These are phyloP conservation scores for Cicer bijugum DNA, from an alignment of 306 rosid genomes.

Conservation along the genomic window DNA sequence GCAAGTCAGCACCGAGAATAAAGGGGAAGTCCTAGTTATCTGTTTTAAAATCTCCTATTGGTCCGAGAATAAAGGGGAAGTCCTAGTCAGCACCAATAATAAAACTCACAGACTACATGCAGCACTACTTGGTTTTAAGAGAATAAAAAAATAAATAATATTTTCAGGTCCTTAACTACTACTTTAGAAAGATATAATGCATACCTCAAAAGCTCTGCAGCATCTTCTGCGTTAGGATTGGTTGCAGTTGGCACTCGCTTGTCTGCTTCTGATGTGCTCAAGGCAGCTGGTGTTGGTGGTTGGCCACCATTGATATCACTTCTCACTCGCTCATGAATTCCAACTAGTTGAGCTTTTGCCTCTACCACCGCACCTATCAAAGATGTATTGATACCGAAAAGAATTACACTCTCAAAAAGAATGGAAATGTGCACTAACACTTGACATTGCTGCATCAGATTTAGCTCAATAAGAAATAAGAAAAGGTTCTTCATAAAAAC, in stretches of 20 bases:
- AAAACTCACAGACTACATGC: not conserved
- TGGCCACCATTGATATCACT: constrained; percentile 74
- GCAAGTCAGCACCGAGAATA: constrained; percentile 1
- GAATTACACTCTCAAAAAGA: constrained; percentile 2
- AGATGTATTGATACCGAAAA: not conserved
- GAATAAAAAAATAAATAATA: not conserved
- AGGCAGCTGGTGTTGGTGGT: constrained; percentile 58
- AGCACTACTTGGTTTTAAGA: not conserved
- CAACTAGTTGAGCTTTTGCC: constrained; percentile 85
- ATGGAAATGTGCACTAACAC: not conserved
- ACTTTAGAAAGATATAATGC: constrained; percentile 5
- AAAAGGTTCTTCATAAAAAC: constrained; percentile 13
- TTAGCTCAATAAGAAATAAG: not conserved
- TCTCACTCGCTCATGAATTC: constrained; percentile 97
- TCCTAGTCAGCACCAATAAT: not conserved
- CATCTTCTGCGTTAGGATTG: constrained; percentile 95
- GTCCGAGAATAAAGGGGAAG: not conserved
- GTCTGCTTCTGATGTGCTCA: constrained; percentile 55
- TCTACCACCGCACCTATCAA: constrained; percentile 75
- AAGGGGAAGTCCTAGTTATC: not conserved
- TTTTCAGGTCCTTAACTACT: constrained; percentile 8
- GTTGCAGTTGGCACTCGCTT: constrained; percentile 73
- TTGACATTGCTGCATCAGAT: constrained; percentile 2
- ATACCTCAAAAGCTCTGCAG: constrained; percentile 90
- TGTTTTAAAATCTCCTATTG: constrained; percentile 7